Evolutionary conservation across 1,284 basidiomycete genomes (phyloP).

Genomic region (Ganoderma meredithae): DNA sequence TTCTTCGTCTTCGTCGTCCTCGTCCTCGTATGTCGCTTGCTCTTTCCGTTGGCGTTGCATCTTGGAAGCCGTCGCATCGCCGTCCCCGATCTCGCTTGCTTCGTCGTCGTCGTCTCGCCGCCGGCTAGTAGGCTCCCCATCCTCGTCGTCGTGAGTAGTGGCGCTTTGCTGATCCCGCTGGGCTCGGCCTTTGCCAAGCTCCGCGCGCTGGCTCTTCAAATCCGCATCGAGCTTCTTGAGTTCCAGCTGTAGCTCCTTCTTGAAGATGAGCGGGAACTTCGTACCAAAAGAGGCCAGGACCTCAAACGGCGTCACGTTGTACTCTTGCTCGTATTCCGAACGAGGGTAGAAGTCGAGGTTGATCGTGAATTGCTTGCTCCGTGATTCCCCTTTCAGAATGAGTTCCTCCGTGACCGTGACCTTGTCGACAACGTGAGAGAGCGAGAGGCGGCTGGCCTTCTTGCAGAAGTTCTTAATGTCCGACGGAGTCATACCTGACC

Average conservation of each 20-base stretch:
- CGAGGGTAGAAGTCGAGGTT: constrained; percentile 88
- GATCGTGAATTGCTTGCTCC: constrained; percentile 86
- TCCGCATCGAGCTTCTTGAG: constrained; percentile 89
- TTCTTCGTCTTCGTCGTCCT: constrained; percentile 58
- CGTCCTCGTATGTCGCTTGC: constrained; percentile 62
- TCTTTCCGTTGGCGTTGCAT: constrained; percentile 56
- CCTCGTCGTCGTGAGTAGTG: constrained; percentile 55
- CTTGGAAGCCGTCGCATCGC: constrained; percentile 48
- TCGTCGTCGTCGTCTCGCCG: constrained; percentile 50
- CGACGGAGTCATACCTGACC: constrained; percentile 56
- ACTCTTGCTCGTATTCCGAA: constrained; percentile 87
- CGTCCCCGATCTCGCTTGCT: constrained; percentile 43
- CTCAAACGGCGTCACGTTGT: constrained; percentile 80
- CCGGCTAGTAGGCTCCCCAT: constrained; percentile 73
- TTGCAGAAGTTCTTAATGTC: constrained; percentile 89
- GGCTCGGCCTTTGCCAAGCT: constrained; percentile 83
- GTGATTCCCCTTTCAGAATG: constrained; percentile 69
- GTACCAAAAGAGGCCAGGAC: constrained; percentile 79
- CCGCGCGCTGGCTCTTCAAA: constrained; percentile 79
- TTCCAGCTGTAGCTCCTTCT: constrained; percentile 88
- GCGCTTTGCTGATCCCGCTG: constrained; percentile 53
- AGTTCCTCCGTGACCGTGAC: constrained; percentile 88
- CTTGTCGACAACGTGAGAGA: constrained; percentile 90
- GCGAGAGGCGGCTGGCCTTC: constrained; percentile 84
- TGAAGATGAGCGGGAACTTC: constrained; percentile 85